Conservation (phyloP, 2,329 filamentous ascomycete genomes). For the Raffaelea ambrosiae region DNA sequence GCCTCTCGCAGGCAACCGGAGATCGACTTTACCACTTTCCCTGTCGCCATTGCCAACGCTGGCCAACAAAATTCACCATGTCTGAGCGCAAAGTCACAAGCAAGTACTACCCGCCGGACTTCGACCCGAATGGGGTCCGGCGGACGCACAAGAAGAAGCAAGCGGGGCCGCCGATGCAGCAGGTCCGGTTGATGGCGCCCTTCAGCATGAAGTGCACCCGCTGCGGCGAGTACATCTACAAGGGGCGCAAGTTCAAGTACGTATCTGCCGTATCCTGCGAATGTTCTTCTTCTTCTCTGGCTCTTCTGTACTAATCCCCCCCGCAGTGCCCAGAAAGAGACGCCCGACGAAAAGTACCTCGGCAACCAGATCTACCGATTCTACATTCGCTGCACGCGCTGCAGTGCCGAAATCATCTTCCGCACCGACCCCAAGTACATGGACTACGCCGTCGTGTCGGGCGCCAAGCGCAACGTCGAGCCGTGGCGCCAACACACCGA, state of each 20-base stretch:
- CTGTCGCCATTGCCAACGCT: not conserved
- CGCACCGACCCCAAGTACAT: conserved; percentile 91
- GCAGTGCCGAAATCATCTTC: conserved; percentile 81
- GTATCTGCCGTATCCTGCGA: not conserved
- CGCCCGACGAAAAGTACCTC: conserved; percentile 82
- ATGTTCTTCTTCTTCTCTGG: not conserved
- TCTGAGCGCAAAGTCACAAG: conserved; percentile 34
- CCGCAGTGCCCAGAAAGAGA: conserved; percentile 72
- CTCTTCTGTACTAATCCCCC: too few species aligned
- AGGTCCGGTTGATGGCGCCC: conserved; percentile 83
- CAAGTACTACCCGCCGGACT: conserved; percentile 57
- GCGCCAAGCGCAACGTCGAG: conserved; percentile 89
- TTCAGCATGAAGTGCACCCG: conserved; percentile 65
- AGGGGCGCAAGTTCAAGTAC: conserved; percentile 78
- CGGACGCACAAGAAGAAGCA: conserved; percentile 58
- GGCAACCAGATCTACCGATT: conserved; percentile 82
- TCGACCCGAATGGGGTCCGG: conserved; percentile 76
- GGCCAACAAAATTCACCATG: conserved; percentile 23
- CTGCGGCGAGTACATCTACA: conserved; percentile 22
- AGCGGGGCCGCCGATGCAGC: conserved; percentile 71
- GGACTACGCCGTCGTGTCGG: conserved; percentile 65
- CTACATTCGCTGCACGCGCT: conserved; percentile 84
- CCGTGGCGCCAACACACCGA: conserved; percentile 65
- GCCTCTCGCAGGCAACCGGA: too few species aligned
- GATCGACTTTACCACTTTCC: not conserved